Evolutionary conservation across 352 stramenopile genomes (phyloP), one percentile per base, ranked within the genome.

Genomic region (Pythium oligandrum): DNA sequence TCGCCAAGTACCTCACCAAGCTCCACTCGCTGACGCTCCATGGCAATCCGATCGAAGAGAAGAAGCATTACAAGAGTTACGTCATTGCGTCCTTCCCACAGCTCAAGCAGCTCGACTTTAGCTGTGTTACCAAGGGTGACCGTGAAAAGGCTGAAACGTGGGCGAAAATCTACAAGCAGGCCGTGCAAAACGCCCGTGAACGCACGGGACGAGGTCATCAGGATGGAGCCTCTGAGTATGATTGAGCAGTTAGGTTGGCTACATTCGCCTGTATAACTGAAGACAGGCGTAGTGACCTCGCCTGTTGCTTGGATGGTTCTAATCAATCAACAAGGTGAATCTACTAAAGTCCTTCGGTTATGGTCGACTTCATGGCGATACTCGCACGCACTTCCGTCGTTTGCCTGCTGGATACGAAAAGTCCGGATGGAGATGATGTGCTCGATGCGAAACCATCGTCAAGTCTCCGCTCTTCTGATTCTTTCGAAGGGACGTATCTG

Each of bases 21-120:
- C 59, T 93, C n/a, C 75, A 81, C 42, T 64, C 78, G 12, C 61
- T 95, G 33, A 83, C 82, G 7, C 53, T 94, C 32, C 83, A 90
- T 58, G 85, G 86, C 10, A 96, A 96, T 55, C 83, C 84, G 4
- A 31, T 95, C 4, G 85, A 88, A 40, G 79, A 93, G 55, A 93
- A 90, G 66, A 95, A 93, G 53, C 78, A 93, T 55, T 95, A 93
- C 57, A 68, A 73, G 30, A 93, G 83, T 63, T 96, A 90, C 61
- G 74, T 89, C 12, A 74, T 95, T 40, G 70, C 78, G 49, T 59
- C 68, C n/a, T 76, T 91, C 48, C 80, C 83, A 3, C 66, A 55
- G 10, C 64, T 94, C 17, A 66, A 67, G 53, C 73, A 91, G 63
- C 70, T 93, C 48, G 80, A 93, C 51, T 94, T 90, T 51, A 88